phyloP scores from a whole-genome alignment of 2,329 filamentous ascomycete genomes.

The Ascochyta rabiei region DNA sequence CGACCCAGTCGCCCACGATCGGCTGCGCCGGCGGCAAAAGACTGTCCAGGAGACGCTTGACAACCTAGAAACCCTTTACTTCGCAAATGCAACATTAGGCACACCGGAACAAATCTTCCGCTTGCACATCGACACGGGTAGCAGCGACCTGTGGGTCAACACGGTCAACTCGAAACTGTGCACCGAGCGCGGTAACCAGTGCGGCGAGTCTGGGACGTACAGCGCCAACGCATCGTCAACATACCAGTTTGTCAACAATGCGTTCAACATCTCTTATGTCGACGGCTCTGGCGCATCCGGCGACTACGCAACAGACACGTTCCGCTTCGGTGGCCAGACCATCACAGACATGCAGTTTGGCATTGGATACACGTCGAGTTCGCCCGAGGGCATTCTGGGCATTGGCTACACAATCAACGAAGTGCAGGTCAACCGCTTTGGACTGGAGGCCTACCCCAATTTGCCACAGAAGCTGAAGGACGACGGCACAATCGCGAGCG shows the following conservation, averaged over 20 bases:
- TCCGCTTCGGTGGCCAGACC: constrained; percentile 63
- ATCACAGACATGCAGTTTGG: constrained; percentile 71
- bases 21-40: constrained; percentile 48
- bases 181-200: constrained; percentile 55
- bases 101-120: constrained; percentile 62
- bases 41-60: constrained; percentile 57
- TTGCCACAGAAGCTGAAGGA: constrained; percentile 69
- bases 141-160: constrained; percentile 71
- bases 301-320: constrained; percentile 79
- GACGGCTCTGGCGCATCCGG: constrained; percentile 79
- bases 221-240: constrained; percentile 74
- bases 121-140: constrained; percentile 67
- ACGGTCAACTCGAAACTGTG: constrained; percentile 67
- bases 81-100: constrained; percentile 62
- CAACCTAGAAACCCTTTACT: constrained; percentile 66
- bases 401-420: constrained; percentile 85
- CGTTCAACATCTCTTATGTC: constrained; percentile 88
- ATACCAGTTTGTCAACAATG: constrained; percentile 72
- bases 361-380: constrained; percentile 68
- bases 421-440: constrained; percentile 68
- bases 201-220: constrained; percentile 70
- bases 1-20: constrained; percentile 56
- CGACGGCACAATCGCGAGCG: constrained; percentile 65
- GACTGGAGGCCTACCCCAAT: constrained; percentile 60
- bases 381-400: constrained; percentile 75